phyloP scores from a whole-genome alignment of 495 filamentous ascomycete genomes.

The Lasiosphaeria hispida region DNA sequence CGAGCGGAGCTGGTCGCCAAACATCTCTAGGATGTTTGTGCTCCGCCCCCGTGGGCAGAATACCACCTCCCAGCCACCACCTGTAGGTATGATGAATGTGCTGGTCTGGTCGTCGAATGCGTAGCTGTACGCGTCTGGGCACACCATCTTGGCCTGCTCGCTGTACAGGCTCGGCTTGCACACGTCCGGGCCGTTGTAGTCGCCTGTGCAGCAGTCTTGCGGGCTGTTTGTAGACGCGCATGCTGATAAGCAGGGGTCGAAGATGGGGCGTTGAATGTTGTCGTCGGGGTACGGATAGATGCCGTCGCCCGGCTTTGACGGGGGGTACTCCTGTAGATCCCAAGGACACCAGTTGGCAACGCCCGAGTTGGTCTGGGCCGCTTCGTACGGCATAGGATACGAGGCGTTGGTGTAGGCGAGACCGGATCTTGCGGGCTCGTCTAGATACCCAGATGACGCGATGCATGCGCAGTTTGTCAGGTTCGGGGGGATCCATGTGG shows the following conservation, averaged over 20 bases:
- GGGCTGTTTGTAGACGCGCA: slow-evolving; percentile 60
- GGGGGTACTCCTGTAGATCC: slow-evolving; percentile 64
- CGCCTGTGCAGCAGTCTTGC: slow-evolving; percentile 67
- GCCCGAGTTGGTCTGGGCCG: slow-evolving; percentile 43
- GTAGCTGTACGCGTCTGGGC: slow-evolving; percentile 80
- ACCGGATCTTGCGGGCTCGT: slow-evolving; percentile 38
- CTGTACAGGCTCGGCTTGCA: slow-evolving; percentile 65
- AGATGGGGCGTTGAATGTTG: slow-evolving; percentile 60
- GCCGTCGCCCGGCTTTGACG: slow-evolving; percentile 61
- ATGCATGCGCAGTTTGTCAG: slow-evolving; percentile 73
- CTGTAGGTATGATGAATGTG: slow-evolving; percentile 72
- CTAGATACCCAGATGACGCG: slow-evolving; percentile 57
- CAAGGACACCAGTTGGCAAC: slow-evolving; percentile 74
- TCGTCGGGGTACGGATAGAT: slow-evolving; percentile 75
- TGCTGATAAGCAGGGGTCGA: slow-evolving; percentile 69
- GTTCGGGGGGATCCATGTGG: slow-evolving; percentile 62
- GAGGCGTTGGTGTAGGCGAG: slow-evolving; percentile 51
- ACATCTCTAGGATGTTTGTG: slow-evolving; percentile 61
- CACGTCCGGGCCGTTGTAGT: slow-evolving; percentile 51
- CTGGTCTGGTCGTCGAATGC: slow-evolving; percentile 72
- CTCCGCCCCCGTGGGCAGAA: slow-evolving; percentile 72
- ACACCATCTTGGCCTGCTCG: slow-evolving; percentile 63
- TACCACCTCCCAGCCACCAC: slow-evolving; percentile 70
- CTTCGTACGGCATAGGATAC: slow-evolving; percentile 63
- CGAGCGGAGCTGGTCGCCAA: slow-evolving; percentile 40